Evolutionary conservation across 257 asterid genomes (phyloP).

Genomic region (Solanum lignicaule): DNA sequence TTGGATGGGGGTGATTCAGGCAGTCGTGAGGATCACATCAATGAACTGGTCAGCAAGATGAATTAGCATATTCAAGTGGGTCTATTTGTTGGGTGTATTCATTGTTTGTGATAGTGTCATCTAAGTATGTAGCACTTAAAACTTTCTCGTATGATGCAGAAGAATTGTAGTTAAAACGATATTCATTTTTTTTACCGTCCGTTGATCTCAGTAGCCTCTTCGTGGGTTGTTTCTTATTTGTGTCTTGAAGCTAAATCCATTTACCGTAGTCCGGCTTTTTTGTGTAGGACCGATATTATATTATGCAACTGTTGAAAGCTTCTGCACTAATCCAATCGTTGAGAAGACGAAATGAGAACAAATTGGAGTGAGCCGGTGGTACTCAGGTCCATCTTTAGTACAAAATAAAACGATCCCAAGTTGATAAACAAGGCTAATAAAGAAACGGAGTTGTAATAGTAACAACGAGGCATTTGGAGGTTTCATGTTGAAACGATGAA

Average conservation of each 20-base stretch:
- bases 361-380: not conserved
- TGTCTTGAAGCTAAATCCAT: not conserved
- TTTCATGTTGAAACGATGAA: not conserved
- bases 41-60: constrained; percentile 69
- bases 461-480: too few species aligned
- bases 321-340: not conserved
- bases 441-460: not conserved
- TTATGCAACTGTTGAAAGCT: not conserved
- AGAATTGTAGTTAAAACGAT: not conserved
- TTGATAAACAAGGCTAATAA: not conserved
- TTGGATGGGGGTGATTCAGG: constrained; percentile 94
- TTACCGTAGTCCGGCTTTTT: not conserved
- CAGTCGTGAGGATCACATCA: constrained; percentile 55
- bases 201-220: not conserved
- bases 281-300: not conserved
- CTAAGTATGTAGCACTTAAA: not conserved
- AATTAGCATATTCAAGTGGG: constrained; percentile 32
- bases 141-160: not conserved
- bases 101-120: not conserved
- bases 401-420: too few species aligned
- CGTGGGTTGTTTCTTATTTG: not conserved
- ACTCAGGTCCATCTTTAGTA: not conserved
- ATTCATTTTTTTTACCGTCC: not conserved
- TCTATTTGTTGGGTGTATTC: not conserved
- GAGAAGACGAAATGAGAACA: not conserved